A percentile compares a stretch with the other conserved stretches of the same genome.
Conservation (phyloP, 176 grass and related monocot genomes). For the Raddia distichophylla region DNA sequence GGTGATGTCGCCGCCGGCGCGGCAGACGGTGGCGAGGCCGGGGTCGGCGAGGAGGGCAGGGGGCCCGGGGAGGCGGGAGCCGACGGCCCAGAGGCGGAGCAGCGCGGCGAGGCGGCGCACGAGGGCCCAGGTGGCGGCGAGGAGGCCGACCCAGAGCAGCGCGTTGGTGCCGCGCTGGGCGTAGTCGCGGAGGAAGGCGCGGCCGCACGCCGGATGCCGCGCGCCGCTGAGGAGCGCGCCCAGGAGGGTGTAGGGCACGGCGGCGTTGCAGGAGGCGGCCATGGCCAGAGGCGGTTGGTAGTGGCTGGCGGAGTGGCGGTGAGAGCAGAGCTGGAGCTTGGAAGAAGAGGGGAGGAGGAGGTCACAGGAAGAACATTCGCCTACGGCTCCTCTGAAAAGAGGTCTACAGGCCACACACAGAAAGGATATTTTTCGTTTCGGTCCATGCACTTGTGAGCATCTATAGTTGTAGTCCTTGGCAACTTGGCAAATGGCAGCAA, state of each 20-base stretch:
- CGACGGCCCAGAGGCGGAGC: conserved; percentile 67
- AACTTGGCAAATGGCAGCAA: too few relatives aligned
- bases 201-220: conserved; percentile 45
- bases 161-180: conserved; percentile 74
- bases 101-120: conserved; percentile 49
- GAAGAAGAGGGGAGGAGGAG: neutral
- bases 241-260: conserved; percentile 76
- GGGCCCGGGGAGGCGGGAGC: conserved; percentile 69
- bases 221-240: conserved; percentile 64
- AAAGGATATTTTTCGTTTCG: neutral
- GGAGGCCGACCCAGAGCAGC: conserved; percentile 68
- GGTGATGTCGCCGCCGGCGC: conserved; percentile 63
- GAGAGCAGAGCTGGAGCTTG: conserved; percentile 29
- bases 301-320: neutral
- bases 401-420: neutral
- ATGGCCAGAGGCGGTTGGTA: neutral
- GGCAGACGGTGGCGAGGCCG: conserved; percentile 44
- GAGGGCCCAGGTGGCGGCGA: conserved; percentile 63
- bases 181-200: conserved; percentile 76
- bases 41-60: conserved; percentile 43
- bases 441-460: neutral
- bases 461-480: neutral
- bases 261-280: conserved; percentile 32
- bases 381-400: conserved; percentile 32
- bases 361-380: conserved; percentile 31